phyloP scores from a whole-genome alignment of 177 flowering plant genomes.

The Vitis hybrid region DNA sequence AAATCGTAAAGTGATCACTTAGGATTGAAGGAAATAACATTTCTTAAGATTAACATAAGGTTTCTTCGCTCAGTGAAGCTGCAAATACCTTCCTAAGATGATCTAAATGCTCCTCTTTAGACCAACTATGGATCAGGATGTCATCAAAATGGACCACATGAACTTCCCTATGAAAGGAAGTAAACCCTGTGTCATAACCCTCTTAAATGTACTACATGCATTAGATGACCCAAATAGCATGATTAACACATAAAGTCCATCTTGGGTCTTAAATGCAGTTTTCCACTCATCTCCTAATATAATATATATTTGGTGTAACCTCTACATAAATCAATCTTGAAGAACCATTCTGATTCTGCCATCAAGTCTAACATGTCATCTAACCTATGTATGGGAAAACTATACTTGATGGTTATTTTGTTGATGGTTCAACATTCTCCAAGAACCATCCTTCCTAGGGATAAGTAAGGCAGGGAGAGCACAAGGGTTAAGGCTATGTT shows the following conservation, averaged over 20 bases:
- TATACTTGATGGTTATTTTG: no score
- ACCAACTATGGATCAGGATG: constrained; percentile 7
- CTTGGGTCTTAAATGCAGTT: constrained; percentile 3
- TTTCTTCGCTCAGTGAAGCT: not conserved
- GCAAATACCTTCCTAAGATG: not conserved
- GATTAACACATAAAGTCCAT: constrained; percentile 8
- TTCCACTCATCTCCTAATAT: constrained; percentile 13
- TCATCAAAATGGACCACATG: constrained; percentile 8
- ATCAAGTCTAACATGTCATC: no score
- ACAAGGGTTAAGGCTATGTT: no score
- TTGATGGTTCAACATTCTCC: no score
- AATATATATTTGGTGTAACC: not conserved
- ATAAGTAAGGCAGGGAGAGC: no score
- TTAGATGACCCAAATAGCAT: constrained; percentile 15
- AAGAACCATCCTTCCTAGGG: no score
- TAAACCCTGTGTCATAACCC: constrained; percentile 10
- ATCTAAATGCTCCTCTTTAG: not conserved
- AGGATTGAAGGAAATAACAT: not conserved
- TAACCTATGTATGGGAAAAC: no score
- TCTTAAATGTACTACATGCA: constrained; percentile 11
- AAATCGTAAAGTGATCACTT: not conserved
- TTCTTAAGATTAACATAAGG: not conserved
- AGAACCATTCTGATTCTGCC: no score
- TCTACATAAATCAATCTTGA: no score
- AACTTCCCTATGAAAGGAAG: constrained; percentile 2